Evolutionary conservation across 257 asterid species (phyloP), one percentile per base, ranked within the genome.

Genomic region (Datura wrightii): DNA sequence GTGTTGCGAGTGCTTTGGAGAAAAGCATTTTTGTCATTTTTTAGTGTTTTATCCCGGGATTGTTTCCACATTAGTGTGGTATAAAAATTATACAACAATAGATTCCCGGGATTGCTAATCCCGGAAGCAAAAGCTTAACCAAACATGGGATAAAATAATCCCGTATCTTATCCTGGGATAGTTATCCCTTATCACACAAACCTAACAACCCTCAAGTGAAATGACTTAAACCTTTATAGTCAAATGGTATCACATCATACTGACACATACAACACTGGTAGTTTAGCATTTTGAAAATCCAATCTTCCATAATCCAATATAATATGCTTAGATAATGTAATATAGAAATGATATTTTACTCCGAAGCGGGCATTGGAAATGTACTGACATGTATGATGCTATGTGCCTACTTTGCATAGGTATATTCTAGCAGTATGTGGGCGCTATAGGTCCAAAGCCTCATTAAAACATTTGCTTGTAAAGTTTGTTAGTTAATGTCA

Each of bases 241-340:
- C 16, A 44, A 50, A 31, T 76, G 37, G 62, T 76, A 52, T 50
- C 46, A 31, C 58, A 31, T 50, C 63, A 76, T 50, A 50, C 62
- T 42, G 18, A 41, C 79, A 71, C 55, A 44, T 0, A 42, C 39
- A 8, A n/a, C 55, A 71, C 8, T n/a, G 79, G 56, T 44, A 71
- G 37, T 0, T 60, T n/a, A 71, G 55, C 56, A 71, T 39, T 71
- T 71, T 71, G 55, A 71, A 71, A 55, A 71, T 71, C 37, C 55
- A n/a, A n/a, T 71, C 55, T 76, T 76, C 42, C 82, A 31, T 76
- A 76, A 31, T 76, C 62, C 62, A 50, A 9, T 76, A 11, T 50
- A 15, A 76, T 50, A 31, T 76, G 62, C 62, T 76, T 13, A 31
- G 62, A 31, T 31, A 14, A 50, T 76, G 46, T 76, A 50, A 31